Evolutionary conservation across 352 stramenopile species (phyloP), one percentile per base, ranked within the genome.

Genomic region (Globisporangium emineosum): DNA sequence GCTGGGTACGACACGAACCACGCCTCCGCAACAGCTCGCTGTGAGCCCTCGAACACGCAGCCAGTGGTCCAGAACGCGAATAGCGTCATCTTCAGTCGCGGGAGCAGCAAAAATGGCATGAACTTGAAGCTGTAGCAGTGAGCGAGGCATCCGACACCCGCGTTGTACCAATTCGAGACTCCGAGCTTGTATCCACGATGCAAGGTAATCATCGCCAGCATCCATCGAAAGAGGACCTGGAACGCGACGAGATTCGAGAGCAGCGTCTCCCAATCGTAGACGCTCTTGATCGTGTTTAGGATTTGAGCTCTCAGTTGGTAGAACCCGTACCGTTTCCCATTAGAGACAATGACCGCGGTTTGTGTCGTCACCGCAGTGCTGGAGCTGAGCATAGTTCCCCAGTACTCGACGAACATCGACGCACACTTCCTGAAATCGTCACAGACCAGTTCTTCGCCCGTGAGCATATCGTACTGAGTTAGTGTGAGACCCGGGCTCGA

Each of bases 1-100:
- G 61, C 59, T 0, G 72, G 69, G 33, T 79, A 79, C 27, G 75
- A 68, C 19, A 67, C 55, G 50, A 74, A 76, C 73, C 73, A 78
- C 13, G 70, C 57, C 10, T 72, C 50, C 2, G 23, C 23, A 1
- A 78, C 42, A 1, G 60, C 62, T 15, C 37, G 33, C 49, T 78
- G 70, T 0, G 55, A 9, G n/a, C 68, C 73, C 57, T 77, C 70
- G 42, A 76, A 71, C 8, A 49, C 19, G 43, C 62, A 67, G 0
- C 67, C 70, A 6, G 67, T 27, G 0, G 70, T 62, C 43, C 62
- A 78, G 53, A 80, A 78, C n/a, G 68, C 65, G 6, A 62, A 64
- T 8, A 80, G 47, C 8, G 61, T 65, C 4, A 53, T 57, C 27
- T 67, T 67, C 7, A 78, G 55, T 0, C 62, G 60, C 7, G 64